A percentile compares a stretch with the other conserved stretches of the same genome.
Conservation (phyloP, 345 rosid species). For the Erodium maritimum region DNA sequence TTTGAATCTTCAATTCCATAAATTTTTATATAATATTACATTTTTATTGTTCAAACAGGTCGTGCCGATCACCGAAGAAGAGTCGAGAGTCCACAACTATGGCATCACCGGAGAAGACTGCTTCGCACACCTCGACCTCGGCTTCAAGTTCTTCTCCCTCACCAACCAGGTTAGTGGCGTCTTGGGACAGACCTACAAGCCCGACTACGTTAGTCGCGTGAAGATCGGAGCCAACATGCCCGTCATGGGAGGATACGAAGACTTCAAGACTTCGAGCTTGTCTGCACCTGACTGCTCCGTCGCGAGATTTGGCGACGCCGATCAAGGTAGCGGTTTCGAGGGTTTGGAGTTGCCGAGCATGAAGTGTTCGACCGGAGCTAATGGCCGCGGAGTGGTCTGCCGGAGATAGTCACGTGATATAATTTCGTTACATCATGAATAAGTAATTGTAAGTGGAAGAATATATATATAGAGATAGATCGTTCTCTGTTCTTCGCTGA, state of each 20-base stretch:
- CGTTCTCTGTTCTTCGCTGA: no score
- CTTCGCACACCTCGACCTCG: constrained; percentile 54
- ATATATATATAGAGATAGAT: no score
- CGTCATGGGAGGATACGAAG: constrained; percentile 44
- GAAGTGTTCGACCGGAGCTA: constrained; percentile 8
- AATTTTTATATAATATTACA: no score
- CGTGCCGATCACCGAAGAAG: constrained; percentile 17
- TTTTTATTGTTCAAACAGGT: no score
- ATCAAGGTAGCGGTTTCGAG: not conserved
- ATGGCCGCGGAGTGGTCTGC: constrained; percentile 18
- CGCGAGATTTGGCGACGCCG: constrained; percentile 12
- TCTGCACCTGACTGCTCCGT: constrained; percentile 36
- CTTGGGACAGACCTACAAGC: constrained; percentile 47
- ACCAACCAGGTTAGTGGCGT: constrained; percentile 44
- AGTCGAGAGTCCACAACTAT: constrained; percentile 17
- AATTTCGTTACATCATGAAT: no score
- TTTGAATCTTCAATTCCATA: no score
- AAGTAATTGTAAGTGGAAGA: no score
- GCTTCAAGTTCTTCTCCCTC: constrained; percentile 42
- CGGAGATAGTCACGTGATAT: no score
- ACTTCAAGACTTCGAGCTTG: constrained; percentile 36
- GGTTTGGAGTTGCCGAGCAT: constrained; percentile 7
- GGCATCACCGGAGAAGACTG: constrained; percentile 36
- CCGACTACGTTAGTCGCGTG: constrained; percentile 36
- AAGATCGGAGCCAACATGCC: constrained; percentile 55